Conservation (phyloP, 768 basidiomycete genomes). For the Melanogaster broomeanus region DNA sequence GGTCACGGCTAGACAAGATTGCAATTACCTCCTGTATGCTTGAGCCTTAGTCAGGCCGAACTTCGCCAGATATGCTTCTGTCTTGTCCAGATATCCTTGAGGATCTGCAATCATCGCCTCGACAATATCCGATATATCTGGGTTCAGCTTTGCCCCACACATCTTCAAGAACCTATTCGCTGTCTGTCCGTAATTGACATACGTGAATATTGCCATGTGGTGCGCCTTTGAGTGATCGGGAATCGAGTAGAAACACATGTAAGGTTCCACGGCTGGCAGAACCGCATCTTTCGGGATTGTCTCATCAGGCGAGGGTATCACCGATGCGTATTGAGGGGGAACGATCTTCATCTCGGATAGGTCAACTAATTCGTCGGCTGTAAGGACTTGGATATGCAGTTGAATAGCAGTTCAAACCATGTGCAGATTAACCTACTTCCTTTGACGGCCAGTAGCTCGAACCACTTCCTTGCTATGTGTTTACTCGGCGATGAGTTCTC, state of each 20-base stretch:
- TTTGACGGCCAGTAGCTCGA: slow-evolving; percentile 60
- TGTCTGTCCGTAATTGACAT: slow-evolving; percentile 76
- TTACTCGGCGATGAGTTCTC: slow-evolving; percentile 52
- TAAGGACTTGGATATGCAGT: slow-evolving; percentile 49
- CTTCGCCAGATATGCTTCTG: background rate
- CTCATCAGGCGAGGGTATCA: background rate
- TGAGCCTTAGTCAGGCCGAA: background rate
- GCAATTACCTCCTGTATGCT: background rate
- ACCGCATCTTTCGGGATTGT: background rate
- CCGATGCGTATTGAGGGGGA: slow-evolving; percentile 41
- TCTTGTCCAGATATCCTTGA: slow-evolving; percentile 58
- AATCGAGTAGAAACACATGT: slow-evolving; percentile 61
- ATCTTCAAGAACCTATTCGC: slow-evolving; percentile 81
- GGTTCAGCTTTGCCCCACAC: slow-evolving; percentile 81
- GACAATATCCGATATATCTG: slow-evolving; percentile 76
- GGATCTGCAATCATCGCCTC: slow-evolving; percentile 66
- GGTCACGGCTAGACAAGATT: background rate
- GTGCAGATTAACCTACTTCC: slow-evolving; percentile 38
- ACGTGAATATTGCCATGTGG: slow-evolving; percentile 77
- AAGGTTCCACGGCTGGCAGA: slow-evolving; percentile 41
- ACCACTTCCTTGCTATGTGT: slow-evolving; percentile 57
- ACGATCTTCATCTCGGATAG: slow-evolving; percentile 64
- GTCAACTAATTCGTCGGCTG: slow-evolving; percentile 46
- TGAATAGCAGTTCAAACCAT: background rate
- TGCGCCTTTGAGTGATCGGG: slow-evolving; percentile 43